Evolutionary conservation across 441 rosid genomes (phyloP).

Genomic region (Rhodomyrtus psidioides): DNA sequence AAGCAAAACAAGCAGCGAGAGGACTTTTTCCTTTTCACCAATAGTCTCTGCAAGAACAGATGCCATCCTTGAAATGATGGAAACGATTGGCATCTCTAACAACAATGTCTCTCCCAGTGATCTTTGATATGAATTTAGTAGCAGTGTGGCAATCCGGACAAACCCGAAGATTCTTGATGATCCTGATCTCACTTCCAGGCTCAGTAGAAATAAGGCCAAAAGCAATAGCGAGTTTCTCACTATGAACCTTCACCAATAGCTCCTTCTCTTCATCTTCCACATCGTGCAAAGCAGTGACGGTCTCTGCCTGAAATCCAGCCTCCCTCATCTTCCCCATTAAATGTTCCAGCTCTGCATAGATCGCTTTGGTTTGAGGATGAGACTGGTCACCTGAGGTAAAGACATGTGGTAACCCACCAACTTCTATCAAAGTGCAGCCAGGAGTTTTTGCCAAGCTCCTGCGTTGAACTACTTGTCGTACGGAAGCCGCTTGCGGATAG

Average conservation of each 20-base stretch:
- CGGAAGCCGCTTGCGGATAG: constrained; percentile 57
- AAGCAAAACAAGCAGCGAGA: neutral
- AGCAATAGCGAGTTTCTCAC: constrained; percentile 78
- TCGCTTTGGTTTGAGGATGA: constrained; percentile 52
- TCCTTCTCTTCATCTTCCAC: constrained; percentile 90
- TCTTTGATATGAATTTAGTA: constrained; percentile 67
- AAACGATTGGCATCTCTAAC: constrained; percentile 79
- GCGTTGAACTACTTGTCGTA: constrained; percentile 52
- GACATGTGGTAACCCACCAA: constrained; percentile 51
- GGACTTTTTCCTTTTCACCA: constrained; percentile 31
- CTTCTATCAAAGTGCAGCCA: constrained; percentile 68
- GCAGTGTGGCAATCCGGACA: constrained; percentile 71
- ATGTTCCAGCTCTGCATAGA: constrained; percentile 48
- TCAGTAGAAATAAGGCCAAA: constrained; percentile 65
- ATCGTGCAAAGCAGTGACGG: constrained; percentile 56
- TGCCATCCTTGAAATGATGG: constrained; percentile 68
- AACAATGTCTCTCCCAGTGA: constrained; percentile 55
- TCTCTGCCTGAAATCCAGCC: constrained; percentile 65
- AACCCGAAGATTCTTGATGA: constrained; percentile 72
- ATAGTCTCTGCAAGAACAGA: constrained; percentile 76
- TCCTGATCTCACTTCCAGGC: constrained; percentile 62
- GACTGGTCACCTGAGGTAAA: constrained; percentile 66
- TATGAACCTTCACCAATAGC: constrained; percentile 58
- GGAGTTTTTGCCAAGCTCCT: constrained; percentile 64
- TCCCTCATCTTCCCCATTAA: constrained; percentile 63